These are phyloP conservation scores for Hygrophoropsis aurantiaca DNA, from an alignment of 768 basidiomycete species.

Conservation along the genomic window DNA sequence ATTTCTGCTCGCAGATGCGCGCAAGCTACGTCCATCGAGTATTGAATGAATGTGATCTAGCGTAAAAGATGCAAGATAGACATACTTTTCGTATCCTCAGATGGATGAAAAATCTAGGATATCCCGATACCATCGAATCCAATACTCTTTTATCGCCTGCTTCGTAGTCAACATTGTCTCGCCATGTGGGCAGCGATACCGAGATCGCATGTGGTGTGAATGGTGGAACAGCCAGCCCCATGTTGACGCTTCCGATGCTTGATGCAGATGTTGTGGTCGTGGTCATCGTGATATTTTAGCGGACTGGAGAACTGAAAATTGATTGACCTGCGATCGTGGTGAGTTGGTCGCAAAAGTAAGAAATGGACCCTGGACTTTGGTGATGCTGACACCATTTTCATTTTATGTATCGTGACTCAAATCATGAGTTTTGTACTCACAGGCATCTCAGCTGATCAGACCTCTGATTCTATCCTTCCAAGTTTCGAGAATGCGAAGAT, in stretches of 20 bases:
- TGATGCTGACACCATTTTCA: too few relatives aligned
- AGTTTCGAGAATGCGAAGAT: too few relatives aligned
- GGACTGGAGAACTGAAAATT: neutral
- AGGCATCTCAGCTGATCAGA: too few relatives aligned
- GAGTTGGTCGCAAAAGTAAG: too few relatives aligned
- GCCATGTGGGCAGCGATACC: conserved; percentile 93
- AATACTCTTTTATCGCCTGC: conserved; percentile 81
- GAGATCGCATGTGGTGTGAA: conserved; percentile 87
- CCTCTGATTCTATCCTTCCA: too few relatives aligned
- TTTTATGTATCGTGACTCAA: too few relatives aligned
- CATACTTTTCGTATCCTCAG: conserved; percentile 78
- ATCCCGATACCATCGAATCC: conserved; percentile 82
- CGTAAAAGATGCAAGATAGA: conserved; percentile 2
- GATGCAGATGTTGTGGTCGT: conserved; percentile 6
- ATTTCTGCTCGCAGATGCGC: conserved; percentile 71
- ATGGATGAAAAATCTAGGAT: conserved; percentile 95
- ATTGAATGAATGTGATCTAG: neutral
- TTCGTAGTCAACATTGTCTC: conserved; percentile 89
- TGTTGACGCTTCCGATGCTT: conserved; percentile 12
- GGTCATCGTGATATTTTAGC: neutral
- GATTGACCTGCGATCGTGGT: too few relatives aligned
- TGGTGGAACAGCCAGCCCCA: conserved; percentile 60
- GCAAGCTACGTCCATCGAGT: conserved; percentile 59
- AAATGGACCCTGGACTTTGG: too few relatives aligned
- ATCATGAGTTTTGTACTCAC: too few relatives aligned